A percentile compares a stretch with the other conserved stretches of the same genome.
Conservation (phyloP, 176 grass and related monocot species). For the Avena insularis region DNA sequence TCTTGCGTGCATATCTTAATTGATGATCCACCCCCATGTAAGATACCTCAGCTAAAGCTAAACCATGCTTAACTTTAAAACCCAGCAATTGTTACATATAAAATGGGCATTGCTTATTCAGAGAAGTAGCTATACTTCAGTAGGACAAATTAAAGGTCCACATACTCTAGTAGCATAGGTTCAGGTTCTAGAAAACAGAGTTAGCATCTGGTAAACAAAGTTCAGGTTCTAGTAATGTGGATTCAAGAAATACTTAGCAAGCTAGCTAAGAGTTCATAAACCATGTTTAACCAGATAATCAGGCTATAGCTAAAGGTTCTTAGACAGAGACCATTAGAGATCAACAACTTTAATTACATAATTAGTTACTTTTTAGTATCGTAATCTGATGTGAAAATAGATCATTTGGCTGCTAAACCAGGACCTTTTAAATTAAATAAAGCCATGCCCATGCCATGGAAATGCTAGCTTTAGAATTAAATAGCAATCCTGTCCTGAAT, state of each 20-base stretch:
- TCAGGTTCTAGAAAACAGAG: background rate
- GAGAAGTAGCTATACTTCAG: background rate
- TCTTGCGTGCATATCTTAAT: background rate
- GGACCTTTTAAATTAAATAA: background rate
- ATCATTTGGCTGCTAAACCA: background rate
- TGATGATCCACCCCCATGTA: background rate
- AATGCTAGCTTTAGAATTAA: background rate
- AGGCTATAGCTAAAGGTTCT: background rate
- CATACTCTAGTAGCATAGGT: background rate
- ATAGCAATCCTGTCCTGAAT: background rate
- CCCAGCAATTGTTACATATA: background rate
- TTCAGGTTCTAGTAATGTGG: background rate
- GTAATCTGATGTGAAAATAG: background rate
- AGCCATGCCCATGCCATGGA: background rate
- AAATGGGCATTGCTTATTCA: background rate
- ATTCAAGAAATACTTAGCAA: background rate
- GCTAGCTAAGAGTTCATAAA: background rate
- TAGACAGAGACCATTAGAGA: background rate
- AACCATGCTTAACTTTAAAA: background rate
- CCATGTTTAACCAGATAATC: background rate
- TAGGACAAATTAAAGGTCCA: background rate
- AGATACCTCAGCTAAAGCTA: background rate
- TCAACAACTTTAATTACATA: background rate
- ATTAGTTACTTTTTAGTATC: background rate
- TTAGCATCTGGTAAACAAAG: slow-evolving; percentile 10